Base-by-base conservation (phyloP, 2,329 filamentous ascomycete species). In the Aspergillus versicolor region DNA sequence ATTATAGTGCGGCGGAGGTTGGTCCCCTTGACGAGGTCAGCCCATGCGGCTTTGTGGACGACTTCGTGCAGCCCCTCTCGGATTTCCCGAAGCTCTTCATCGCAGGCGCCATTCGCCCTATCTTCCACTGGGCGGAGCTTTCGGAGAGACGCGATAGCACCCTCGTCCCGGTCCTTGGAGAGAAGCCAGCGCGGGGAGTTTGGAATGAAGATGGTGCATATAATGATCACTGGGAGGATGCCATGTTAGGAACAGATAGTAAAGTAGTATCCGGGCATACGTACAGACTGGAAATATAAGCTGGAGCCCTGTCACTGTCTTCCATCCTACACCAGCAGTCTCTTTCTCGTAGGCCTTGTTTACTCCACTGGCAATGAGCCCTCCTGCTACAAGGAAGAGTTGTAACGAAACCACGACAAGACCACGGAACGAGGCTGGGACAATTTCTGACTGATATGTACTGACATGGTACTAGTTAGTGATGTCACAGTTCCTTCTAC, bases 181-280 rank as follows among this genome's bases (percentile, higher is more conserved):
- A 51, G 34, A n/a, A 51, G 48, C 48, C 48, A 51, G 37, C 37
- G 48, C 2, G 48, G 48, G 11, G 48, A 51, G 21, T 30, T 11
- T 2, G 48, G 34, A 8, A 51, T 42, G 24, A 51, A 51, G 19
- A 42, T 1, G 8, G 46, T 49, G 9, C 17, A 49, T 12, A 24
- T n/a, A 1, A 40, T 8, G 12, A 49, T 49, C 46, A 49, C 46
- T 49, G 15, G 9, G 12, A 17, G 7, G 3, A 3, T 19, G 7
- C 2, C 3, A 32, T 46, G 24, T n/a, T 3, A 17, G 44, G 7
- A 5, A 7, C 5, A 11, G 9, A 12, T 19, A 17, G 19, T 13
- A 4, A 3, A 5, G 3, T 0, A 12, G 12, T 2, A 24, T 24
- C 37, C 37, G n/a, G 13, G 37, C 0, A 3, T 22, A 49, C 46